Conservation (phyloP, 352 stramenopile species). For the Pythium utonaiense region DNA sequence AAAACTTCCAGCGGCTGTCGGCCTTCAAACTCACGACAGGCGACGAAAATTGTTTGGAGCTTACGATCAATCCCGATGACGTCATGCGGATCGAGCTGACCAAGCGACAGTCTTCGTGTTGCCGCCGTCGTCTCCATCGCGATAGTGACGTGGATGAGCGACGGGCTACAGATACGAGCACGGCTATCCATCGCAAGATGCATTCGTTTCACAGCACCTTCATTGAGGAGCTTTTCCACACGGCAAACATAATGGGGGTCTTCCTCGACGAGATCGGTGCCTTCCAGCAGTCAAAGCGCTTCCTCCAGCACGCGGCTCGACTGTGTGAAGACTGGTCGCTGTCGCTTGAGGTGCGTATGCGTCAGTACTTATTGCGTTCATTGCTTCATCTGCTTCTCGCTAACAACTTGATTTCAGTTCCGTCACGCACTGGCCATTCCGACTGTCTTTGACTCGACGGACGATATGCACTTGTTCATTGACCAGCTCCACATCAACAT, state of each 20-base stretch:
- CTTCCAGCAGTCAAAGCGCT: conserved; percentile 42
- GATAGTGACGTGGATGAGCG: background rate
- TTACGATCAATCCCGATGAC: background rate
- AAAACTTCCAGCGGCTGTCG: conserved; percentile 11
- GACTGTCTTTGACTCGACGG: conserved; percentile 22
- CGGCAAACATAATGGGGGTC: conserved; percentile 53
- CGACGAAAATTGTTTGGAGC: background rate
- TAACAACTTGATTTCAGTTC: too few species aligned
- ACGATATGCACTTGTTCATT: conserved; percentile 10
- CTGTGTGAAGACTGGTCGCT: conserved; percentile 41
- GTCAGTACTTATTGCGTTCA: background rate
- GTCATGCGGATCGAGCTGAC: background rate
- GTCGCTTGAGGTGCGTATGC: conserved; percentile 28
- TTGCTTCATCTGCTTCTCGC: background rate
- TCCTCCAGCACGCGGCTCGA: conserved; percentile 31
- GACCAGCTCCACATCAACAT: conserved; percentile 13
- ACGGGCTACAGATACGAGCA: background rate
- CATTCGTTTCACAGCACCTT: conserved; percentile 38
- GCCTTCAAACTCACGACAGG: background rate
- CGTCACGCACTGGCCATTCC: conserved; percentile 14
- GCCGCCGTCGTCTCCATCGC: conserved; percentile 7
- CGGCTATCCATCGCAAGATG: background rate
- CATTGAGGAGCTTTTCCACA: conserved; percentile 42
- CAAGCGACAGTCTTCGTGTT: background rate
- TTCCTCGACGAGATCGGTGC: conserved; percentile 56